phyloP scores from a whole-genome alignment of 2,329 filamentous ascomycete species.

The Aspergillus aculeatinus region DNA sequence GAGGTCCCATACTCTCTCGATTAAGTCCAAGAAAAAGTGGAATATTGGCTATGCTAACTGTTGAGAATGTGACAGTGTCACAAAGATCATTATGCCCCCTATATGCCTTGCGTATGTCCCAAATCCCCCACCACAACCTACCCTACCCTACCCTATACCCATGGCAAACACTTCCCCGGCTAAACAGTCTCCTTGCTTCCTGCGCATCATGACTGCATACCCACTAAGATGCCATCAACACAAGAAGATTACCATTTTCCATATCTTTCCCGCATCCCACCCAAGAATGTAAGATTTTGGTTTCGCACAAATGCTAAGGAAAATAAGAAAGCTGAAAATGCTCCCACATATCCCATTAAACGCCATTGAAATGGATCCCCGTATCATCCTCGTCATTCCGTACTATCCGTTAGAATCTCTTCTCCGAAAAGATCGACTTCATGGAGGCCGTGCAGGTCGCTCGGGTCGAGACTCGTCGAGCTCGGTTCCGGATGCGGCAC shows the following conservation, averaged over 20 bases:
- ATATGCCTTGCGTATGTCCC: background rate
- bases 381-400: background rate
- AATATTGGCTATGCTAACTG: too few species aligned
- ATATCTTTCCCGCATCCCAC: background rate
- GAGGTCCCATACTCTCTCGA: too few species aligned
- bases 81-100: background rate
- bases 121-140: background rate
- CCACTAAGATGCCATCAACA: background rate
- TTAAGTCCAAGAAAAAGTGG: too few species aligned
- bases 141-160: background rate
- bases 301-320: background rate
- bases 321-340: background rate
- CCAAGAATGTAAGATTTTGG: background rate
- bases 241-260: background rate
- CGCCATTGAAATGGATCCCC: background rate
- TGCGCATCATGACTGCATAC: background rate
- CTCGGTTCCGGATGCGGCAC: background rate
- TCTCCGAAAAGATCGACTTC: constrained; percentile 1
- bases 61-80: background rate
- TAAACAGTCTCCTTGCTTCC: background rate
- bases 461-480: background rate
- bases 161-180: background rate
- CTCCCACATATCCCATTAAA: background rate
- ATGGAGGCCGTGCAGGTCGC: background rate
- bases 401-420: constrained; percentile 7